Base-by-base conservation (phyloP, 75 land plant genomes). In the Cupressus sempervirens region DNA sequence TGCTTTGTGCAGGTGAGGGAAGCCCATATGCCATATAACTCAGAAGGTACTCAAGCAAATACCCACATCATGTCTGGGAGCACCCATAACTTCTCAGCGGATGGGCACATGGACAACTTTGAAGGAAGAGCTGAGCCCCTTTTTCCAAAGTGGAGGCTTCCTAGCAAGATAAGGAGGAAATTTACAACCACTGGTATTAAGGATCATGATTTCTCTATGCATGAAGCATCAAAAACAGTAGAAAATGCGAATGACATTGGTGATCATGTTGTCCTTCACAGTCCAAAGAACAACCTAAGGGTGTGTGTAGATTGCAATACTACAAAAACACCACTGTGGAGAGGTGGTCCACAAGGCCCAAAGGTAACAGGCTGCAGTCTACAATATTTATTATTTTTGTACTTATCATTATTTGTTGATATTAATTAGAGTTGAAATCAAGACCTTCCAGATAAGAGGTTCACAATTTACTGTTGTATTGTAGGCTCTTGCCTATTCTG, bases 281-380 rank as follows among this genome's bases (percentile, higher is more conserved):
- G 14, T 43, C 46, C 30, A 6, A 82, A n/a, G 36, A 53, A 53
- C 23, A 26, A 16, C 52, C 40, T 41, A 34, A 86, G 92, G 32
- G 88, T 83, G 14, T 92, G 94, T 67, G 85, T 88, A 0, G 93
- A 87, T 58, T 92, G 94, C 81, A 87, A 90, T 16, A 91, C 91
- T 1, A 88, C 92, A 15, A 92, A 88, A 85, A 92, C 92, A 36
- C 94, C 94, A 1, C 83, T 92, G 26, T 92, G 94, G 94, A 89
- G 92, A 70, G 89, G 90, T 74, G 94, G 94, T 26, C 94, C 94
- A 10, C 77, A 75, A 3, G 91, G 91, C 4, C 91, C 91, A 23
- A 90, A 90, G 91, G 91, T 88, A 83, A 84, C 70, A 26, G 20
- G 18, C 34, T 18, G 8, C 52, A n/a, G n/a, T 29, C 20, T 82